A percentile compares a stretch with the other conserved stretches of the same genome.
These are phyloP conservation scores for Cyamopsis tetragonoloba DNA, from an alignment of 306 rosid species.

Conservation along the genomic window DNA sequence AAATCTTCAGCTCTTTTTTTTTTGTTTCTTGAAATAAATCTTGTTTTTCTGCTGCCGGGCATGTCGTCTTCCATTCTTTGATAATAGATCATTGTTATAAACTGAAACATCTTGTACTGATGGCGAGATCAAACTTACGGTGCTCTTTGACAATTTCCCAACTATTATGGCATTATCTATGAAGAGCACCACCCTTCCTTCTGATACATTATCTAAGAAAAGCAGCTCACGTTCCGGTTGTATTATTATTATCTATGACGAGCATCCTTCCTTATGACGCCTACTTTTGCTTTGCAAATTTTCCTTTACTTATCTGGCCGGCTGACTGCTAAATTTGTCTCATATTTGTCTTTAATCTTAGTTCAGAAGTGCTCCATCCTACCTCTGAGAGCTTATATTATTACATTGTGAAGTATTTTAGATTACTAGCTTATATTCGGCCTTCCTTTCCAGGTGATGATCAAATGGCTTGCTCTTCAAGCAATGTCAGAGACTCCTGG, in stretches of 20 bases:
- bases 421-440: background rate
- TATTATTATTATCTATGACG: background rate
- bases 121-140: background rate
- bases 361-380: background rate
- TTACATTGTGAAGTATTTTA: background rate
- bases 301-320: background rate
- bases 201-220: background rate
- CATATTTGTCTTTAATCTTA: background rate
- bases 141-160: background rate
- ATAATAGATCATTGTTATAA: constrained; percentile 3
- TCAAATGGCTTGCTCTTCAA: constrained; percentile 98
- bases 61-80: background rate
- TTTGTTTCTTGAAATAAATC: constrained; percentile 16
- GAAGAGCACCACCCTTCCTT: background rate
- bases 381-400: background rate
- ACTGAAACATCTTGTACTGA: background rate
- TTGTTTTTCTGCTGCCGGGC: background rate
- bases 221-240: background rate
- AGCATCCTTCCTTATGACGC: background rate
- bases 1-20: constrained; percentile 14
- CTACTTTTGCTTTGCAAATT: background rate
- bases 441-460: constrained; percentile 66
- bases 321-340: constrained; percentile 3
- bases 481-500: constrained; percentile 81
- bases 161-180: background rate